Conservation (phyloP, 768 basidiomycete species). For the Mycena leptocephala region DNA sequence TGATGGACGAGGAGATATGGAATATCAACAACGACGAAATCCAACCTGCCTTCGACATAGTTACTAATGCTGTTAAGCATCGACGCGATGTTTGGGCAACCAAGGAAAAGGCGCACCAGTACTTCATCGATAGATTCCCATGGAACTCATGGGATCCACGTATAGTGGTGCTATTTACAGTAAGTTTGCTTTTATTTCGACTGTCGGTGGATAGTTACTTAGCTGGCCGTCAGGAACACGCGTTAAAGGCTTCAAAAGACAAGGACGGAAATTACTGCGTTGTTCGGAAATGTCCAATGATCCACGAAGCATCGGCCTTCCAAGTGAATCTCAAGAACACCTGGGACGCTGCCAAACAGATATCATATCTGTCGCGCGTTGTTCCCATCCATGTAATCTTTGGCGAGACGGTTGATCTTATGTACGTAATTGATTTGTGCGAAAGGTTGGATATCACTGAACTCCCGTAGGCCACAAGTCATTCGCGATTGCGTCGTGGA, state of each 20-base stretch:
- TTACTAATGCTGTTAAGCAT: constrained; percentile 27
- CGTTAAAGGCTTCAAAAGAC: constrained; percentile 3
- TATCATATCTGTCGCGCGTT: neutral
- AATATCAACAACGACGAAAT: constrained; percentile 39
- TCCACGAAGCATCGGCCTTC: constrained; percentile 10
- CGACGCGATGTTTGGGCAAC: constrained; percentile 40
- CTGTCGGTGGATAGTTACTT: neutral
- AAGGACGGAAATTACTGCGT: neutral
- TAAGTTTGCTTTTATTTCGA: neutral
- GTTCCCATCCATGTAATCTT: constrained; percentile 16
- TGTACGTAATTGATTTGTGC: neutral
- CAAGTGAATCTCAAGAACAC: neutral
- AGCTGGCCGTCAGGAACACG: neutral
- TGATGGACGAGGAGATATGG: constrained; percentile 9
- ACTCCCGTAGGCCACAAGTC: neutral
- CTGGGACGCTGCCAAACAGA: neutral
- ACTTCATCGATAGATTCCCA: constrained; percentile 37
- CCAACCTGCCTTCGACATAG: constrained; percentile 13
- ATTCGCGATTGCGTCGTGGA: constrained; percentile 9
- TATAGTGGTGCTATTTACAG: constrained; percentile 38
- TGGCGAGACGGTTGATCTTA: constrained; percentile 8
- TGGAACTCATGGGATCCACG: constrained; percentile 47
- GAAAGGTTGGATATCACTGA: neutral
- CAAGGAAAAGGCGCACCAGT: constrained; percentile 40
- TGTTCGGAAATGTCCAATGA: neutral